Base-by-base conservation (phyloP, 139 green algal species). In the Picochlorum sp. region DNA sequence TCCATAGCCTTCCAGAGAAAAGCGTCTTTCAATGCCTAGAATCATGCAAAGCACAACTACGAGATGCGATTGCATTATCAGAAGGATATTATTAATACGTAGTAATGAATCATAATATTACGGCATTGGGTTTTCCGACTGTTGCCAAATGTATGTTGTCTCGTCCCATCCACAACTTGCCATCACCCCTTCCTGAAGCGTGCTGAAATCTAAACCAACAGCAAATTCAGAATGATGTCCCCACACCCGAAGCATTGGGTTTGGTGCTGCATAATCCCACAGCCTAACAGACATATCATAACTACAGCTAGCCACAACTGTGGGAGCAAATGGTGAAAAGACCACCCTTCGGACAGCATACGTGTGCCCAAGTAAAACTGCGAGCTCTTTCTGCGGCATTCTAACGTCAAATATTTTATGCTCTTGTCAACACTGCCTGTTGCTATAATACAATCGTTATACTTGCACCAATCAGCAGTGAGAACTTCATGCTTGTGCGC, bases 281-380 rank as follows among this genome's bases (percentile, higher is more conserved):
- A 97, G 74, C 60, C 86, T 84, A 10, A 98, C 87, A 1, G 83
- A 90, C 91, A 97, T 97, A 79, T 98, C 92, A 64, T 98, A 98
- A 18, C 62, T 26, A 62, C 82, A 94, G 0, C 81, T 91, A 1
- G 85, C 81, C 41, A 98, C 62, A 30, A 97, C 57, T 7, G 60
- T 80, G 50, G 86, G 83, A 0, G 73, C 49, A 70, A 97, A 89
- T 7, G 93, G 93, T 0, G 82, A 95, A 67, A 89, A 98, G 47
- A 87, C 55, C 62, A 98, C 85, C 4, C 84, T 79, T 26, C 87
- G 73, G 38, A 81, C 71, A 4, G 70, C 74, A 37, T 73, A 73
- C 28, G 70, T 82, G 74, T 98, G 92, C 2, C 91, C 92, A 26
- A 70, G 56, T n/a, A 98, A 67, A 3, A 65, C 61, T 8, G 72